Evolutionary conservation across 202 grass and related monocot species (phyloP).

Genomic region (Panicum hallii): DNA sequence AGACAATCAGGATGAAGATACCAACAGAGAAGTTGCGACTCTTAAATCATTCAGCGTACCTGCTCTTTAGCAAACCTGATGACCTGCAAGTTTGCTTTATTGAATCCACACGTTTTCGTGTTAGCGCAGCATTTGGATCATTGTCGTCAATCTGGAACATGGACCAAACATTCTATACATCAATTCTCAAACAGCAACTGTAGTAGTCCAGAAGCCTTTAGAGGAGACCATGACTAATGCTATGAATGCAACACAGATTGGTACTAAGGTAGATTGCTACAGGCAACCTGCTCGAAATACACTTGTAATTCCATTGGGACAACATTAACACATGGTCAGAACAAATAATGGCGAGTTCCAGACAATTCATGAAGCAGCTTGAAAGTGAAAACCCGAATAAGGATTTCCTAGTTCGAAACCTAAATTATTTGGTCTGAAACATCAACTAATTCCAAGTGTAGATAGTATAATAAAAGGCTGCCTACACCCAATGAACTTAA

Average conservation of each 20-base stretch:
- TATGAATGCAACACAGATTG: not conserved
- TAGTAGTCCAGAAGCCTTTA: not conserved
- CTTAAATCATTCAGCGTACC: slow-evolving; percentile 54
- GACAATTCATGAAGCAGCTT: too few species aligned
- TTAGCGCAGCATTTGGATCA: slow-evolving; percentile 78
- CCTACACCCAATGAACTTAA: not conserved
- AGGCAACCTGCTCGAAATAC: slow-evolving; percentile 23
- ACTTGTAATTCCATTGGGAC: not conserved
- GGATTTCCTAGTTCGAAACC: not conserved
- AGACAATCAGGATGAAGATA: slow-evolving; percentile 31
- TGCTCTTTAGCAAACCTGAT: slow-evolving; percentile 74
- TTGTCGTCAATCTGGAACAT: slow-evolving; percentile 69
- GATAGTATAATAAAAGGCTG: not conserved
- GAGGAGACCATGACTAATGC: not conserved
- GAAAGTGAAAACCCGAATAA: not conserved
- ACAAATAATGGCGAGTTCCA: not conserved
- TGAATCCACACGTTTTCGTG: slow-evolving; percentile 58
- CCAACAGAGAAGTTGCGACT: slow-evolving; percentile 11
- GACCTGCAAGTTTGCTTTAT: slow-evolving; percentile 79
- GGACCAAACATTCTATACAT: slow-evolving; percentile 16
- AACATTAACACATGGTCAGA: slow-evolving; percentile 5
- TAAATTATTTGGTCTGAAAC: not conserved
- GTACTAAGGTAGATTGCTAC: not conserved
- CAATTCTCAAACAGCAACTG: not conserved
- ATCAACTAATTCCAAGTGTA: not conserved